These are phyloP conservation scores for Ambispora gerdemannii DNA, from an alignment of 192 early-diverging fungal genomes.

Conservation along the genomic window DNA sequence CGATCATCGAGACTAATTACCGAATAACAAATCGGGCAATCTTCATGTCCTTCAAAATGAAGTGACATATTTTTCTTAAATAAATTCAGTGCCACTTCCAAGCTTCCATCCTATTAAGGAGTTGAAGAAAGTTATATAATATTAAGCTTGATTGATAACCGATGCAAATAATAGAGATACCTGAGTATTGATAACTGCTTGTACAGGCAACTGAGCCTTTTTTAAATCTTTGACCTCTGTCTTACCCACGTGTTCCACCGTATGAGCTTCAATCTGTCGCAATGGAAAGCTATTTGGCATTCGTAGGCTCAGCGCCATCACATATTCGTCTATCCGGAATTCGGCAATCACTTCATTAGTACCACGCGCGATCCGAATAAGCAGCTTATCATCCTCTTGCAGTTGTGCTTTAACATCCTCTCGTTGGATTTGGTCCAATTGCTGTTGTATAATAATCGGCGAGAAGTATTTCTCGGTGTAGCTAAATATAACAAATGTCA, in stretches of 20 bases:
- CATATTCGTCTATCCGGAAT: conserved; percentile 77
- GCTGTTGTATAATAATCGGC: conserved; percentile 55
- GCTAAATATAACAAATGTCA: conserved; percentile 34
- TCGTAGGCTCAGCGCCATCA: conserved; percentile 68
- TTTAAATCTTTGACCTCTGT: conserved; percentile 61
- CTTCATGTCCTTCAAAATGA: conserved; percentile 96
- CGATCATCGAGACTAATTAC: conserved; percentile 86
- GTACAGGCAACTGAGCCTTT: conserved; percentile 56
- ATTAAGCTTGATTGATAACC: conserved; percentile 50
- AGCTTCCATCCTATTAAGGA: conserved; percentile 70
- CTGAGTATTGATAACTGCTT: conserved; percentile 44
- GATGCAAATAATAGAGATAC: conserved; percentile 39
- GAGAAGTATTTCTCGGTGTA: conserved; percentile 74
- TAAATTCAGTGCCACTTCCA: conserved; percentile 75
- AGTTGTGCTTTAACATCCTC: conserved; percentile 44
- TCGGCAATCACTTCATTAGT: conserved; percentile 66
- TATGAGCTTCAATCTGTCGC: conserved; percentile 66
- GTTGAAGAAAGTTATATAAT: conserved; percentile 54
- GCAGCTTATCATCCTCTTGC: conserved; percentile 60
- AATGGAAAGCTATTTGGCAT: conserved; percentile 70
- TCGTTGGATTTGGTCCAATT: conserved; percentile 55
- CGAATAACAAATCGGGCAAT: conserved; percentile 97
- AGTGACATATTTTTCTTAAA: conserved; percentile 83
- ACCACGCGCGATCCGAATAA: conserved; percentile 59
- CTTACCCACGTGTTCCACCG: conserved; percentile 63